These are phyloP conservation scores for Apocynum venetum DNA, from an alignment of 257 asterid genomes.

Conservation along the genomic window DNA sequence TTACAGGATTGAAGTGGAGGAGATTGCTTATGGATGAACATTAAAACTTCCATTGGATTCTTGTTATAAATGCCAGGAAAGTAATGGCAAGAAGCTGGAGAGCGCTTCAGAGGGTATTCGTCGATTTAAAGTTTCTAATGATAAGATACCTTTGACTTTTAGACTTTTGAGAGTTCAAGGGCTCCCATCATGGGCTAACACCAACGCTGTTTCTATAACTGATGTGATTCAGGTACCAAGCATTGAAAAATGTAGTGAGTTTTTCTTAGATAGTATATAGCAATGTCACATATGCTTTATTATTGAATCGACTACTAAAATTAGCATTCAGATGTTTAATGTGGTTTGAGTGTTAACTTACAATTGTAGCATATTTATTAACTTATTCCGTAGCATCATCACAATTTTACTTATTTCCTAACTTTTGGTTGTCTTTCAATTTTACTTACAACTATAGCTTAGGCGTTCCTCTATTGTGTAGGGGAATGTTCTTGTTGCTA, in stretches of 20 bases:
- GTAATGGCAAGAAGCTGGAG: conserved; percentile 22
- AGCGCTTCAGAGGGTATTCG: conserved; percentile 45
- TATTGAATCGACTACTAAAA: not conserved
- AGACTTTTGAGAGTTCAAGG: conserved; percentile 73
- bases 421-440: not conserved
- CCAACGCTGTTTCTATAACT: conserved; percentile 79
- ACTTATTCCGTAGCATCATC: not conserved
- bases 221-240: conserved; percentile 72
- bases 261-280: not conserved
- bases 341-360: not conserved
- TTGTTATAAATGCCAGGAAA: conserved; percentile 25
- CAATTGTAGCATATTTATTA: not conserved
- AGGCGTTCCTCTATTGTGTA: conserved; percentile 25
- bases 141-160: conserved; percentile 51
- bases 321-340: not conserved
- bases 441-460: not conserved
- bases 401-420: not conserved
- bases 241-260: not conserved
- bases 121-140: conserved; percentile 45
- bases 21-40: not conserved
- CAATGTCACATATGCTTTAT: conserved; percentile 3
- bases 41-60: not conserved
- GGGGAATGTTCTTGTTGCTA: conserved; percentile 75
- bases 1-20: not conserved
- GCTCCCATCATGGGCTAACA: conserved; percentile 84